Percentiles rank a stretch among this genome's conserved stretches.
Conservation (phyloP, 2,329 filamentous ascomycete genomes). For the Didymella pomorum region DNA sequence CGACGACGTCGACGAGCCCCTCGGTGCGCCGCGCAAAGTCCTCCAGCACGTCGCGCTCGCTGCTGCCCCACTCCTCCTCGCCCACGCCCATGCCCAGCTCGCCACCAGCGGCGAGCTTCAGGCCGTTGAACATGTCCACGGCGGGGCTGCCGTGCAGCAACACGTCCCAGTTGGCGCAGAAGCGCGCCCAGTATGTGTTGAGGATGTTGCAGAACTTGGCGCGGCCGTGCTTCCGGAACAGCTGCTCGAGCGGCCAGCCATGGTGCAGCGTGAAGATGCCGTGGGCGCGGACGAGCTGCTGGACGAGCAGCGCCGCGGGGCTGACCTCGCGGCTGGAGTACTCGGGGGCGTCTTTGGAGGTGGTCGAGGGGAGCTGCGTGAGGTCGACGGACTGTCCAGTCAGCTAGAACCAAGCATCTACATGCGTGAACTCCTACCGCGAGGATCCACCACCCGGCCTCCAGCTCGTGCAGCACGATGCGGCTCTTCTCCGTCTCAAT, state of each 20-base stretch:
- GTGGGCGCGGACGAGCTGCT: conserved; percentile 85
- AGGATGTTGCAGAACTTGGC: conserved; percentile 75
- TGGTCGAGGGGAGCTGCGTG: conserved; percentile 70
- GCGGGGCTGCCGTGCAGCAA: conserved; percentile 89
- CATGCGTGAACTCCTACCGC: conserved; percentile 67
- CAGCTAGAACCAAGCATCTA: no score
- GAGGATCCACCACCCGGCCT: conserved; percentile 93
- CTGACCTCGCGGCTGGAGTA: conserved; percentile 93
- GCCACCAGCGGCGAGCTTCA: conserved; percentile 88
- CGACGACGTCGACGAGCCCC: conserved; percentile 85
- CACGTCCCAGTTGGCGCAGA: conserved; percentile 78
- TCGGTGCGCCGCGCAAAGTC: conserved; percentile 82
- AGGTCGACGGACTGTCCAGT: conserved; percentile 75
- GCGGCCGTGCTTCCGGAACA: conserved; percentile 72
- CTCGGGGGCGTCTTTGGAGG: conserved; percentile 59
- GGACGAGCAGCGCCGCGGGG: conserved; percentile 76
- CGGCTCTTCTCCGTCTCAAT: conserved; percentile 92
- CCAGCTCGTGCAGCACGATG: conserved; percentile 85
- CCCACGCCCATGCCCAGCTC: conserved; percentile 94
- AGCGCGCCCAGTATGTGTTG: conserved; percentile 80
- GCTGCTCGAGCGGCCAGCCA: conserved; percentile 72
- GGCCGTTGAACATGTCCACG: conserved; percentile 77
- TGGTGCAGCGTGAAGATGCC: conserved; percentile 88
- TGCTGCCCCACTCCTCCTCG: conserved; percentile 93
- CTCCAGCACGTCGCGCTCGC: conserved; percentile 90